Evolutionary conservation across 2,329 filamentous ascomycete species (phyloP), one percentile per base, ranked within the genome.

Genomic region (Ascochyta viciae-villosae): DNA sequence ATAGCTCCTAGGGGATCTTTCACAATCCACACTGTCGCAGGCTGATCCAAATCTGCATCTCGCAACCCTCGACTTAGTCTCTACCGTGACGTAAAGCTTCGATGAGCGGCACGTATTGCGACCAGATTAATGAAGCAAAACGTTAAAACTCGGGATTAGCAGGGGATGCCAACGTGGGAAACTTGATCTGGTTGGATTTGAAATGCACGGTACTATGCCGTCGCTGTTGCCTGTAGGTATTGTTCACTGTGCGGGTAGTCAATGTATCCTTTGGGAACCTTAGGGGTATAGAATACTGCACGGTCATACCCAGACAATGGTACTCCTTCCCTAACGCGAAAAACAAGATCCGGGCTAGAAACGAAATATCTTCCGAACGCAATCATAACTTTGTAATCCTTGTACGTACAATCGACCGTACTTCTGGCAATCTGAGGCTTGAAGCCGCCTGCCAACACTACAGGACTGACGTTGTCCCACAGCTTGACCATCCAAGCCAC

Each of bases 331-430:
- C 69, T 66, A 15, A 82, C 54, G 19, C 78, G 68, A 56, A 76
- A 81, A 2, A 77, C 74, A 9, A 82, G 65, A 59, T 82, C 79
- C 3, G 79, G 79, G 22, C 74, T 81, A 26, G 75, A 68, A 50
- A 81, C 78, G 58, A 78, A 82, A 40, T 75, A 74, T 34, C 80
- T 62, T 2, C 80, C 79, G 63, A 81, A 80, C 1, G 74, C 76
- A 34, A 82, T 70, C 33, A 65, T 65, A 15, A 73, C 72, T 6
- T 54, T 31, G 26, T 44, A 26, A 7, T 44, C 13, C 7, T 63
- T 69, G 51, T 80, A 76, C 51, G 77, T 63, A 33, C 76, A 71
- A 43, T 74, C 68, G 4, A 77, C 64, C 0, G 64, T 60, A 5
- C 67, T 57, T 29, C 38, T 58, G 13, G 74, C 76, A 7, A 69